Conservation (phyloP, 768 basidiomycete genomes). For the Pholiota microspora region DNA sequence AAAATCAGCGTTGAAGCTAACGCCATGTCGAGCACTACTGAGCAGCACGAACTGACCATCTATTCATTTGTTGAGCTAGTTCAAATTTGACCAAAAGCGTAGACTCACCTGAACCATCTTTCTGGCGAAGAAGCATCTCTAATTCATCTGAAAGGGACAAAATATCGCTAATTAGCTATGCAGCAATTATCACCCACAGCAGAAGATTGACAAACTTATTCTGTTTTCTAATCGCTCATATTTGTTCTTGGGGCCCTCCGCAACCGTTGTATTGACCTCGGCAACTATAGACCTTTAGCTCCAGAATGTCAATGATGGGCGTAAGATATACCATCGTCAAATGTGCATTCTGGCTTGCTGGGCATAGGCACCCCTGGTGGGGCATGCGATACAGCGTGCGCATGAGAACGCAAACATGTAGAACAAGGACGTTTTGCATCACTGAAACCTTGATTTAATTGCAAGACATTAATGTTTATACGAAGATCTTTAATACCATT, state of each 20-base stretch:
- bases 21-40: neutral
- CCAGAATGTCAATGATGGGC: neutral
- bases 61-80: neutral
- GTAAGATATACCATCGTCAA: constrained; percentile 54
- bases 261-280: constrained; percentile 30
- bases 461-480: neutral
- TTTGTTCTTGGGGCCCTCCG: constrained; percentile 56
- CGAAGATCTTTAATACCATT: constrained; percentile 47
- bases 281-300: constrained; percentile 30
- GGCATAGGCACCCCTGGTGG: constrained; percentile 54
- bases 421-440: constrained; percentile 78
- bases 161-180: neutral
- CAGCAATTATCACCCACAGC: neutral
- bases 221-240: constrained; percentile 66
- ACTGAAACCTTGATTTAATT: constrained; percentile 31
- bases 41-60: constrained; percentile 1
- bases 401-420: constrained; percentile 74
- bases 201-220: constrained; percentile 51
- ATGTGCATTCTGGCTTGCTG: constrained; percentile 68
- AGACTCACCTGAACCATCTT: constrained; percentile 31
- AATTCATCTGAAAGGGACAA: constrained; percentile 51
- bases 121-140: constrained; percentile 62
- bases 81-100: constrained; percentile 6
- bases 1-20: no score
- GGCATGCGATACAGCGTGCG: constrained; percentile 63